Conservation (phyloP, 257 asterid genomes). For the Fraxinus cuspidata region DNA sequence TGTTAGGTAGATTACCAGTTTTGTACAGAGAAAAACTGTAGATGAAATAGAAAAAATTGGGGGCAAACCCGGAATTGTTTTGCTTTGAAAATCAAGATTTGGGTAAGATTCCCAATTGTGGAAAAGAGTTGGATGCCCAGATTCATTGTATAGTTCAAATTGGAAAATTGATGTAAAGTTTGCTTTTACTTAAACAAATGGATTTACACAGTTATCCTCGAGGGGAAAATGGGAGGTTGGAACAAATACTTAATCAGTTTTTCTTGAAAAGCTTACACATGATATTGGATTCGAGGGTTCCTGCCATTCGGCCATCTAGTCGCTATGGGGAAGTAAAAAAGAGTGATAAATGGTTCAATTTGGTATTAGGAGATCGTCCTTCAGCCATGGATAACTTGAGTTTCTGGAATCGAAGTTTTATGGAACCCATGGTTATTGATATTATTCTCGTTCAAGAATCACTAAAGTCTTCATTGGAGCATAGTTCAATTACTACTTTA, state of each 20-base stretch:
- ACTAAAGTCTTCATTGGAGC: slow-evolving; percentile 37
- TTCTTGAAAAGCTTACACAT: slow-evolving; percentile 83
- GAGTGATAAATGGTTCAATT: slow-evolving; percentile 90
- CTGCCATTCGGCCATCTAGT: slow-evolving; percentile 60
- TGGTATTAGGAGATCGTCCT: slow-evolving; percentile 88
- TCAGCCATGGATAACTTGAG: slow-evolving; percentile 84
- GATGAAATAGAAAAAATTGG: not conserved
- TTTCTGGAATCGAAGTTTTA: slow-evolving; percentile 84
- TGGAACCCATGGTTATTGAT: slow-evolving; percentile 95
- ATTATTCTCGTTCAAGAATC: slow-evolving; percentile 75
- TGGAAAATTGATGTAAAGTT: slow-evolving; percentile 27
- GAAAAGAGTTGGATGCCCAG: slow-evolving; percentile 7
- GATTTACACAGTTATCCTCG: slow-evolving; percentile 70
- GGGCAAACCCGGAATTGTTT: slow-evolving; percentile 6
- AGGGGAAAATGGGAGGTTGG: slow-evolving; percentile 84
- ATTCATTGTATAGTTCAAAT: slow-evolving; percentile 21
- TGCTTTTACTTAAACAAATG: slow-evolving; percentile 46
- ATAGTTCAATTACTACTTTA: slow-evolving; percentile 29
- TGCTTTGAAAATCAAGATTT: not conserved
- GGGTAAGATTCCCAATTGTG: slow-evolving; percentile 23
- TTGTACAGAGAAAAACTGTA: slow-evolving; percentile 12
- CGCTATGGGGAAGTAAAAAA: slow-evolving; percentile 61
- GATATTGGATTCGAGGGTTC: slow-evolving; percentile 89
- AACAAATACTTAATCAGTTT: slow-evolving; percentile 89
- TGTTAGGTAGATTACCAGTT: slow-evolving; percentile 14